phyloP scores from a whole-genome alignment of 192 early-diverging fungal genomes.

The Tieghemiomyces parasiticus region DNA sequence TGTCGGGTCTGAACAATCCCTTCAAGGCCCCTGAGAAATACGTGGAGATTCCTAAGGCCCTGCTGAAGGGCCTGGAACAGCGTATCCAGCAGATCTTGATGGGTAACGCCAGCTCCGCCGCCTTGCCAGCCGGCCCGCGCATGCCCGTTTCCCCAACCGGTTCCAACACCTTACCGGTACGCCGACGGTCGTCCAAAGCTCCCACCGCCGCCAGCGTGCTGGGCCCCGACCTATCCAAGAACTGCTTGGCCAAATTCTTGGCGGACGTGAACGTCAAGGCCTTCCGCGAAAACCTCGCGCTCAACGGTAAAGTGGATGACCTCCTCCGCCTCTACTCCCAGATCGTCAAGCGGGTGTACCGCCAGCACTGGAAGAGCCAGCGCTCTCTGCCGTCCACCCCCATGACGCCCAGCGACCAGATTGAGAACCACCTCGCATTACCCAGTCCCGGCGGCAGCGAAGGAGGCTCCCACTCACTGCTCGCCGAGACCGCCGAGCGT shows the following conservation, averaged over 20 bases:
- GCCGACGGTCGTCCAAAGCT: neutral
- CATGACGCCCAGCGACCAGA: neutral
- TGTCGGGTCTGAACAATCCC: neutral
- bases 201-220: neutral
- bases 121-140: neutral
- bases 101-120: neutral
- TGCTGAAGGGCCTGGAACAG: slow-evolving; percentile 2
- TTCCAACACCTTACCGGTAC: neutral
- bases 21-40: neutral
- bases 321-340: neutral
- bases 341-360: slow-evolving; percentile 8
- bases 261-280: neutral
- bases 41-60: neutral
- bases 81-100: neutral
- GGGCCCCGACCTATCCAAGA: neutral
- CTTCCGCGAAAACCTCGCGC: neutral
- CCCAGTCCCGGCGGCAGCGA: no score
- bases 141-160: neutral
- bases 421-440: neutral
- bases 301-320: neutral
- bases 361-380: neutral
- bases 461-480: no score
- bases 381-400: neutral
- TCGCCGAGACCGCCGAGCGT: neutral
- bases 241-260: neutral